Conservation (phyloP, 2,329 filamentous ascomycete genomes). For the Pseudogymnoascus destructans region DNA sequence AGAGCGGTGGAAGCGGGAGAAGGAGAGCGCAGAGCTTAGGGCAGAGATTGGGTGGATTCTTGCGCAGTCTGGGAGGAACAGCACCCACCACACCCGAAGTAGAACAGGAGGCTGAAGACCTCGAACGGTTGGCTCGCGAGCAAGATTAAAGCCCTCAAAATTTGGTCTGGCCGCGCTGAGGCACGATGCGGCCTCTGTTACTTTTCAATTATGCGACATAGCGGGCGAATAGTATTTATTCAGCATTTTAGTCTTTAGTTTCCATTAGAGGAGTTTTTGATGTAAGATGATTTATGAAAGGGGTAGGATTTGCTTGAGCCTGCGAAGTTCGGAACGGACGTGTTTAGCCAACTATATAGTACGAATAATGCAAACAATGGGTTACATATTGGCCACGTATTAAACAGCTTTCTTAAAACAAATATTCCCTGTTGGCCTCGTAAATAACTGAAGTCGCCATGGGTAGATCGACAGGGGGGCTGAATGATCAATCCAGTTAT, state of each 20-base stretch:
- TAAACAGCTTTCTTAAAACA: neutral
- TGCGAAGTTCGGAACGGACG: neutral
- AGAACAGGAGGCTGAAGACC: neutral
- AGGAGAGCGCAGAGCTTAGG: conserved; percentile 1
- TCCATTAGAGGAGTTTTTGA: neutral
- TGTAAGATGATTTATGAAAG: neutral
- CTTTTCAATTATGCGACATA: conserved; percentile 1
- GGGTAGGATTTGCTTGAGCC: neutral
- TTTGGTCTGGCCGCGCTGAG: neutral
- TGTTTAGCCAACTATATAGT: neutral
- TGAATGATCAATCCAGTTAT: neutral
- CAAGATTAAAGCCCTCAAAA: neutral
- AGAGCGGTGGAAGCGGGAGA: neutral
- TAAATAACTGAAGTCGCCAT: neutral
- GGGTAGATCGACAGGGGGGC: neutral
- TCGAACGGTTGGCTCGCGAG: neutral
- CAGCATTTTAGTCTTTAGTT: neutral
- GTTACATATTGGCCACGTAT: neutral
- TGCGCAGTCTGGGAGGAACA: neutral
- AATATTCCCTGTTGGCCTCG: neutral
- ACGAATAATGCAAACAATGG: neutral
- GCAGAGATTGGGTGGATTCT: neutral
- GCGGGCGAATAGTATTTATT: conserved; percentile 2
- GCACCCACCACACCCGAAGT: neutral
- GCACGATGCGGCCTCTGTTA: neutral